A percentile compares a stretch with the other conserved stretches of the same genome.
These are phyloP conservation scores for Protostelium mycophagum DNA, from an alignment of 78 protist species.

Conservation along the genomic window DNA sequence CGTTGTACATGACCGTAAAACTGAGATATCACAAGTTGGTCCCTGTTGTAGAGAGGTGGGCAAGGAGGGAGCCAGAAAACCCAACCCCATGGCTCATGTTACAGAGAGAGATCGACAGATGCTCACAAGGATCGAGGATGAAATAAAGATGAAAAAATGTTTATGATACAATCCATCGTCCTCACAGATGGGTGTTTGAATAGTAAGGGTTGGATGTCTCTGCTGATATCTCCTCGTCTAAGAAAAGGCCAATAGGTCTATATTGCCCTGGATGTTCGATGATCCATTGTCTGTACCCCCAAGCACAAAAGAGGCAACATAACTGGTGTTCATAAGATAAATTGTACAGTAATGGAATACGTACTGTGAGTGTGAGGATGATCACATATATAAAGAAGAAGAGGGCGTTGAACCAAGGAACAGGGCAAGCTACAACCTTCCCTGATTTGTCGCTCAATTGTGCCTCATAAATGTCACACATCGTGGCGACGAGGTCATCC, in stretches of 20 bases:
- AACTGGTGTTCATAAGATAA: not conserved
- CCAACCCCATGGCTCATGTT: no score
- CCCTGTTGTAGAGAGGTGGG: no score
- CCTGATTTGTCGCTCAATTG: not conserved
- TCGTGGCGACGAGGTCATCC: not conserved
- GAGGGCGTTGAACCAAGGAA: not conserved
- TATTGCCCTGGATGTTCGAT: not conserved
- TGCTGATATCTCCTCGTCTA: not conserved
- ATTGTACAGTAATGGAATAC: not conserved
- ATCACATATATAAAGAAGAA: not conserved
- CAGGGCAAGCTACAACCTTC: not conserved
- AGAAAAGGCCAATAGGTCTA: not conserved
- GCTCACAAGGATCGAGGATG: no score
- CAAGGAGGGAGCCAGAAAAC: no score
- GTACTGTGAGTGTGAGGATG: not conserved
- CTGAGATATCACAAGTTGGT: no score
- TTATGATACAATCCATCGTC: no score
- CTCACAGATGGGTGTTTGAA: not conserved
- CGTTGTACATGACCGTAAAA: no score
- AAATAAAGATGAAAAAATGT: no score
- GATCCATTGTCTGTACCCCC: not conserved
- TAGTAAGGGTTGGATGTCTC: not conserved
- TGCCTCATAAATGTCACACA: not conserved
- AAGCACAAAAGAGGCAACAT: not conserved
- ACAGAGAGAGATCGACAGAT: no score